Conservation (phyloP, 768 basidiomycete species). For the Suillus spraguei region DNA sequence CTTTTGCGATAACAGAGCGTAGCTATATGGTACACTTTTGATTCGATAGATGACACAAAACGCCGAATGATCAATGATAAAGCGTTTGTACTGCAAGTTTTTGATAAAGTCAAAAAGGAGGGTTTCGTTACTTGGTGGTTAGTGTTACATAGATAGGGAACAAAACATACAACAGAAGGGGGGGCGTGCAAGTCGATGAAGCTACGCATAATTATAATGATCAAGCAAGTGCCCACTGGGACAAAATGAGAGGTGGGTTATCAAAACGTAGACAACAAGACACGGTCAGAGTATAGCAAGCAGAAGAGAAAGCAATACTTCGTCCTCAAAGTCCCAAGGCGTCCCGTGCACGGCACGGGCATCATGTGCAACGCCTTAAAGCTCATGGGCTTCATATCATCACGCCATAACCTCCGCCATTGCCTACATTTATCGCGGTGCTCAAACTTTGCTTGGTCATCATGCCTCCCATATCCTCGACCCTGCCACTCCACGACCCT, state of each 20-base stretch:
- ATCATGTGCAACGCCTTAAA: not conserved
- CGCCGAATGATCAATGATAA: not conserved
- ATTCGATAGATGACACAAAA: not conserved
- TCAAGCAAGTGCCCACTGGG: conserved; percentile 9
- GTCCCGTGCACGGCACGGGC: conserved; percentile 15
- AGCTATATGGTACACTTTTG: not conserved
- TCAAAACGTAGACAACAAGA: conserved; percentile 20
- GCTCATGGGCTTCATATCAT: conserved; percentile 34
- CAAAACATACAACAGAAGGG: conserved; percentile 11
- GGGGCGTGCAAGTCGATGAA: conserved; percentile 5
- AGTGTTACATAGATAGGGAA: conserved; percentile 22
- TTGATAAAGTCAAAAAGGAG: conserved; percentile 21
- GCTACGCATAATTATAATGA: conserved; percentile 7
- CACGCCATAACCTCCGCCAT: conserved; percentile 40
- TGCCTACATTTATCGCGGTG: conserved; percentile 41
- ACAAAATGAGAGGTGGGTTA: conserved; percentile 2
- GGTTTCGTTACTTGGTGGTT: conserved; percentile 23
- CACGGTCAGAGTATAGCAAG: conserved; percentile 15
- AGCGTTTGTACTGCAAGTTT: conserved; percentile 13
- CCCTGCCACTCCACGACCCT: conserved; percentile 28
- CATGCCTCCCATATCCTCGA: conserved; percentile 36
- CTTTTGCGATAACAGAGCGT: not conserved
- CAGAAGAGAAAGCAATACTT: conserved; percentile 18
- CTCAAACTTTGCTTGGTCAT: conserved; percentile 37
- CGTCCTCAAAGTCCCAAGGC: conserved; percentile 19